Percentiles rank a stretch among this genome's conserved stretches.
Conservation (phyloP, 352 stramenopile genomes). For the Phytophthora europaea region DNA sequence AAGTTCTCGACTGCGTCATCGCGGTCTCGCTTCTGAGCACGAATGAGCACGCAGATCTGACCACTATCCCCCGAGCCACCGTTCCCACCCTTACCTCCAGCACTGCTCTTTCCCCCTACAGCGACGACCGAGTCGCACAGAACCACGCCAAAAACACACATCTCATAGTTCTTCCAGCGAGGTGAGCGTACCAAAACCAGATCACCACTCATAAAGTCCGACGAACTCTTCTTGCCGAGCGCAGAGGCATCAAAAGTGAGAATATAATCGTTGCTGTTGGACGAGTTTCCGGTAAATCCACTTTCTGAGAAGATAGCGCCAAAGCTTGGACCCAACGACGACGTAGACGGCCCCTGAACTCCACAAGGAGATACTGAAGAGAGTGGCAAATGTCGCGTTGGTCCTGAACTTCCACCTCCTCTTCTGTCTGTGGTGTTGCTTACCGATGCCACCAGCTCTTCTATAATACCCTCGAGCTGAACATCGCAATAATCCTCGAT, state of each 20-base stretch:
- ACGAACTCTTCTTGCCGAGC: constrained; percentile 29
- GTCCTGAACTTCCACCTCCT: constrained; percentile 42
- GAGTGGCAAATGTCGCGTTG: constrained; percentile 39
- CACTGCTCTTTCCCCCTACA: constrained; percentile 34
- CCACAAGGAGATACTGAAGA: constrained; percentile 74
- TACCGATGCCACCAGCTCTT: constrained; percentile 73
- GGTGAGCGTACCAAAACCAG: constrained; percentile 69
- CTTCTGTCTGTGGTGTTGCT: constrained; percentile 49
- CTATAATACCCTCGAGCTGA: constrained; percentile 75
- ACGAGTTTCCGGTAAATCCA: constrained; percentile 61
- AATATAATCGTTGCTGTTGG: constrained; percentile 65
- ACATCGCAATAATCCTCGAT: constrained; percentile 67
- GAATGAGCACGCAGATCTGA: constrained; percentile 73
- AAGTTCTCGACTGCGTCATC: constrained; percentile 49
- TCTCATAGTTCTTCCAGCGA: constrained; percentile 65
- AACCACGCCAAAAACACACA: constrained; percentile 73
- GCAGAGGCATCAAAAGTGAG: constrained; percentile 58
- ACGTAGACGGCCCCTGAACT: constrained; percentile 22
- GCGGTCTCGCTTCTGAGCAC: constrained; percentile 39
- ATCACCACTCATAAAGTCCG: constrained; percentile 72
- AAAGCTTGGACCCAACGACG: constrained; percentile 46
- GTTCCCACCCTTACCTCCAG: constrained; percentile 17
- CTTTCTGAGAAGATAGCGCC: constrained; percentile 80
- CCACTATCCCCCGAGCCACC: constrained; percentile 38
- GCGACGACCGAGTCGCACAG: constrained; percentile 78